These are phyloP conservation scores for Geotrichum ghanense DNA, from an alignment of 805 yeast genomes.

Conservation along the genomic window DNA sequence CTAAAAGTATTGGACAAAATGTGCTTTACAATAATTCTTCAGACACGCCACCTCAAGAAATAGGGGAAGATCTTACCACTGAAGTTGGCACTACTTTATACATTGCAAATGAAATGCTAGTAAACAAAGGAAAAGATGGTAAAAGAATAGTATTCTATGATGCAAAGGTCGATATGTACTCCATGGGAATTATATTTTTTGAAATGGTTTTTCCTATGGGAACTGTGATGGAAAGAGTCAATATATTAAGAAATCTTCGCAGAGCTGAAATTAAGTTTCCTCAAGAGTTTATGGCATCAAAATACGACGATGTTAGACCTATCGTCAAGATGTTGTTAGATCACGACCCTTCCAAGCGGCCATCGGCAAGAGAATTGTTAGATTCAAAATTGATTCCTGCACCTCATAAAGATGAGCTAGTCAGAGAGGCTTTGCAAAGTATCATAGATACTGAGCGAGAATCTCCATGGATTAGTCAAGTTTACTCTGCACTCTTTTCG, in stretches of 20 bases:
- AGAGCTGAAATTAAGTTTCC: conserved; percentile 57
- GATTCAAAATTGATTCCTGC: conserved; percentile 80
- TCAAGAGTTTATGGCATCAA: conserved; percentile 39
- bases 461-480: conserved; percentile 91
- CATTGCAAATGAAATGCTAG: conserved; percentile 78
- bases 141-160: conserved; percentile 72
- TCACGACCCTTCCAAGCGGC: conserved; percentile 70
- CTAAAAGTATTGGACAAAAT: conserved; percentile 43
- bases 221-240: conserved; percentile 92
- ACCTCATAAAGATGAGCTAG: conserved; percentile 79
- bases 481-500: conserved; percentile 71
- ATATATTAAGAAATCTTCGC: conserved; percentile 56
- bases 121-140: conserved; percentile 17
- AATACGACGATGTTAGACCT: conserved; percentile 46
- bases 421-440: conserved; percentile 77
- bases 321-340: conserved; percentile 58
- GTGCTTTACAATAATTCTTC: conserved; percentile 2
- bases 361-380: conserved; percentile 64
- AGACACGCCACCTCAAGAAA: not conserved
- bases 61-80: conserved; percentile 55
- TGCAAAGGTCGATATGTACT: conserved; percentile 92
- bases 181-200: conserved; percentile 87
- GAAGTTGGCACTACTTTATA: conserved; percentile 91
- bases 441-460: conserved; percentile 83
- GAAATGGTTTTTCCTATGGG: conserved; percentile 80